A percentile compares a stretch with the other conserved stretches of the same genome.
Evolutionary conservation across 768 basidiomycete species (phyloP).

Genomic region (Mycena chlorophos): DNA sequence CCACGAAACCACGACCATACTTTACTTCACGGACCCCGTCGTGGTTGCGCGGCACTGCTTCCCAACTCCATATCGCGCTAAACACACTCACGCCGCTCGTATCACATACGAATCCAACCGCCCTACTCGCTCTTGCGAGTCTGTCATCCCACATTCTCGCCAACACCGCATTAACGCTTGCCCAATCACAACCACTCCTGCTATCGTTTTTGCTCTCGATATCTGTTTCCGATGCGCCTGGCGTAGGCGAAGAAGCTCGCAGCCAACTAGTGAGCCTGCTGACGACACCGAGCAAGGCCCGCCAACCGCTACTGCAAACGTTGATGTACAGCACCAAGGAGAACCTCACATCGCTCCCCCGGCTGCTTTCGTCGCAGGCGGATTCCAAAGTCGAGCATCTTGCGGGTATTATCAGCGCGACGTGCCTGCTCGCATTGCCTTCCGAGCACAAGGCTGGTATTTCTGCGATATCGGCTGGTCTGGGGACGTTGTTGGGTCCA

Average conservation of each 20-base stretch:
- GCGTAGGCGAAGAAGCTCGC: conserved; percentile 52
- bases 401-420: conserved; percentile 66
- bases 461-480: conserved; percentile 48
- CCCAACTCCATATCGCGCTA: conserved; percentile 82
- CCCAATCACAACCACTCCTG: conserved; percentile 65
- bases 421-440: conserved; percentile 52
- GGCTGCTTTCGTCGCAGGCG: conserved; percentile 64
- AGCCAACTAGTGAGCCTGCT: conserved; percentile 50
- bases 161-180: conserved; percentile 60
- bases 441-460: conserved; percentile 28
- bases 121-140: conserved; percentile 54
- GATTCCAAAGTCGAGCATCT: conserved; percentile 75
- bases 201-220: conserved; percentile 75
- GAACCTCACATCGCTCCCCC: conserved; percentile 69
- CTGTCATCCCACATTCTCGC: conserved; percentile 59
- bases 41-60: conserved; percentile 81
- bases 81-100: conserved; percentile 71
- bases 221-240: conserved; percentile 56
- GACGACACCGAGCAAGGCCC: conserved; percentile 39
- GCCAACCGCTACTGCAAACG: conserved; percentile 50
- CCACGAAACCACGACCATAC: conserved; percentile 36
- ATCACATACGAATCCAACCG: conserved; percentile 68
- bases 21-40: conserved; percentile 61
- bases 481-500: conserved; percentile 74
- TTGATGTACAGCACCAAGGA: conserved; percentile 64